Evolutionary conservation across 2,329 filamentous ascomycete species (phyloP).

Genomic region (Penicillium sp.): DNA sequence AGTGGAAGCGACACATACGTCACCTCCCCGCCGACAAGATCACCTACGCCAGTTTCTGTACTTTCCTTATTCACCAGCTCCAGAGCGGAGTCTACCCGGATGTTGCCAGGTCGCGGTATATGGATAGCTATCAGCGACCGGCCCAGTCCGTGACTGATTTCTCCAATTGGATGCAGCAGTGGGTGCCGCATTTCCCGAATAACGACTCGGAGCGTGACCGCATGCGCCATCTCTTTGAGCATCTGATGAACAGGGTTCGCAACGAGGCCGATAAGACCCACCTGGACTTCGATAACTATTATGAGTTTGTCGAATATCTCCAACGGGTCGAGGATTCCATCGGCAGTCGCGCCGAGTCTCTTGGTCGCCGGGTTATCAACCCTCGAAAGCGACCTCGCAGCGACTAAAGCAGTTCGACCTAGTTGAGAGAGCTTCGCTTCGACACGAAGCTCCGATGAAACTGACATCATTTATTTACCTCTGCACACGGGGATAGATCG

Average conservation of each 20-base stretch:
- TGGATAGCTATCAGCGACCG: constrained; percentile 1
- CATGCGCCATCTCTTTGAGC: constrained; percentile 14
- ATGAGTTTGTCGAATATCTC: constrained; percentile 12
- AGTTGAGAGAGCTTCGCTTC: background rate
- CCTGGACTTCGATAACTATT: constrained; percentile 7
- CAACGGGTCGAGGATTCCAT: constrained; percentile 3
- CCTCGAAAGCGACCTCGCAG: constrained; percentile 6
- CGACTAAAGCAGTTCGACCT: background rate
- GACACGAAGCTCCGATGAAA: background rate
- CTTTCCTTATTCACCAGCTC: constrained; percentile 12
- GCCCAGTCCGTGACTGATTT: constrained; percentile 8
- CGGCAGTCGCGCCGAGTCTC: background rate
- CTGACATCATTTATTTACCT: background rate
- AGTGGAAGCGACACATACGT: constrained; percentile 3
- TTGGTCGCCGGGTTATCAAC: constrained; percentile 1
- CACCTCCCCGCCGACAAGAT: constrained; percentile 1
- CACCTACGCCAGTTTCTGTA: constrained; percentile 9
- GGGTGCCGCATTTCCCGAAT: constrained; percentile 6
- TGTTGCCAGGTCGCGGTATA: constrained; percentile 2
- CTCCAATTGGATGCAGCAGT: constrained; percentile 10
- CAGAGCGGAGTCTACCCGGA: background rate
- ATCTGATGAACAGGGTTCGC: background rate
- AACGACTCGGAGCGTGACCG: constrained; percentile 7
- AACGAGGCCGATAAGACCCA: constrained; percentile 3
- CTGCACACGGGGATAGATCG: background rate